phyloP scores from a whole-genome alignment of 495 filamentous ascomycete genomes.

The Hypoxylon subgilvum region DNA sequence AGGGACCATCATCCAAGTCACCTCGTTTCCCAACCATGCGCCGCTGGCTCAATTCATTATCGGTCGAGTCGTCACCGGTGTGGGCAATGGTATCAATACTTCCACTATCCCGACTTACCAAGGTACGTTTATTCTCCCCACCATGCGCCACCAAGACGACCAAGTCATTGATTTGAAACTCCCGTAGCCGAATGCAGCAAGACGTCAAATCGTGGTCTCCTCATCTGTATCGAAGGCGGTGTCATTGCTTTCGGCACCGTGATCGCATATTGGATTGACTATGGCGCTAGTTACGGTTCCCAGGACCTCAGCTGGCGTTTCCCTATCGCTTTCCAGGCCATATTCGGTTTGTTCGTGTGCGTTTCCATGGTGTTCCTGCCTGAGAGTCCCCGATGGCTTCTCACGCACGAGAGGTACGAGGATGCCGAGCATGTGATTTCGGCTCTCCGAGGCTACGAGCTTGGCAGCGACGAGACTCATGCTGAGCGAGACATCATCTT shows the following conservation, averaged over 20 bases:
- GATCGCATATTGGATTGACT: constrained; percentile 79
- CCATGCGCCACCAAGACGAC: constrained; percentile 43
- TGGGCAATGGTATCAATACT: constrained; percentile 76
- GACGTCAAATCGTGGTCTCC: constrained; percentile 71
- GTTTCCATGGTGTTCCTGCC: constrained; percentile 68
- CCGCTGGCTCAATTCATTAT: constrained; percentile 70
- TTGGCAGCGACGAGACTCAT: constrained; percentile 58
- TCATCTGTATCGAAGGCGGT: constrained; percentile 79
- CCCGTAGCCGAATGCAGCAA: constrained; percentile 56
- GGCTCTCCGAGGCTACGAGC: constrained; percentile 61
- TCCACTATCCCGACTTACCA: constrained; percentile 78
- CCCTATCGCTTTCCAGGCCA: constrained; percentile 75
- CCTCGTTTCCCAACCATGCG: constrained; percentile 47
- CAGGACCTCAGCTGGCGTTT: constrained; percentile 70
- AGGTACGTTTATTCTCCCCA: constrained; percentile 64
- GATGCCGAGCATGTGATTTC: constrained; percentile 70
- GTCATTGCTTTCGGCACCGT: constrained; percentile 74
- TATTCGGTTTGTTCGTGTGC: constrained; percentile 68
- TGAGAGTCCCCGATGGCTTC: constrained; percentile 73
- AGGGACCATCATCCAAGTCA: constrained; percentile 69
- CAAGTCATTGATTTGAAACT: constrained; percentile 9
- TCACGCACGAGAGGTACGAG: constrained; percentile 67
- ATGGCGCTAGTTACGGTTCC: constrained; percentile 68
- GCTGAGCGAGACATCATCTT: constrained; percentile 64
- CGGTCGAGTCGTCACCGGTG: constrained; percentile 69